Evolutionary conservation across 2,329 filamentous ascomycete genomes (phyloP).

Genomic region (Emergomyces pasteurianus): DNA sequence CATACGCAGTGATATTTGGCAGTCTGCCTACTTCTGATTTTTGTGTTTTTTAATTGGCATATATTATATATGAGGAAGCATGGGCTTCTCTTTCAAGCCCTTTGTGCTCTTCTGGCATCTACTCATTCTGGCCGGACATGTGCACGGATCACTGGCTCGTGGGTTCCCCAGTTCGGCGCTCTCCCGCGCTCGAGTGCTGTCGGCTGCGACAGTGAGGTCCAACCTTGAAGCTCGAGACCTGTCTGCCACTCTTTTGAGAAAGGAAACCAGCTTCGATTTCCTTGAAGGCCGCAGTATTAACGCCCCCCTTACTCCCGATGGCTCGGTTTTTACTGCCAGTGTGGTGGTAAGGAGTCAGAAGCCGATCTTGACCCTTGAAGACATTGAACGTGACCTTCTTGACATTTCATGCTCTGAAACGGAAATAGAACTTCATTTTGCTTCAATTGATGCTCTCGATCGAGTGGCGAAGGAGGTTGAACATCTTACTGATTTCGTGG

Average conservation of each 20-base stretch:
- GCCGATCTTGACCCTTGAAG: conserved; percentile 10
- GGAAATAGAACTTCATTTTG: conserved; percentile 7
- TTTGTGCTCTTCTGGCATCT: background rate
- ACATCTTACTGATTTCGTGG: conserved; percentile 6
- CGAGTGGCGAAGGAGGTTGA: conserved; percentile 6
- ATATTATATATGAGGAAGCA: background rate
- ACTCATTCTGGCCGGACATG: background rate
- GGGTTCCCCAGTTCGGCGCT: background rate
- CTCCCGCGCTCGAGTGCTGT: background rate
- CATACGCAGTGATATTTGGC: background rate
- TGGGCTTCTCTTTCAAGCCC: background rate
- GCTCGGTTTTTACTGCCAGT: conserved; percentile 8
- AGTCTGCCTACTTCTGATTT: background rate
- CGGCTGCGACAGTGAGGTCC: background rate
- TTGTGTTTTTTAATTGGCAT: background rate
- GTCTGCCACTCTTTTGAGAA: background rate
- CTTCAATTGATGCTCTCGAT: conserved; percentile 1
- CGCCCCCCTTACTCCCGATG: background rate
- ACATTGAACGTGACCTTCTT: conserved; percentile 6
- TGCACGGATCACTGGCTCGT: background rate
- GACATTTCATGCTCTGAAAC: conserved; percentile 5
- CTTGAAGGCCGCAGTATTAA: background rate
- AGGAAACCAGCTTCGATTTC: conserved; percentile 3
- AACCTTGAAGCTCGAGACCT: background rate
- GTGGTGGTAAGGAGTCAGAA: conserved; percentile 6